phyloP scores from a whole-genome alignment of 805 yeast genomes.

The Candida bentonensis region DNA sequence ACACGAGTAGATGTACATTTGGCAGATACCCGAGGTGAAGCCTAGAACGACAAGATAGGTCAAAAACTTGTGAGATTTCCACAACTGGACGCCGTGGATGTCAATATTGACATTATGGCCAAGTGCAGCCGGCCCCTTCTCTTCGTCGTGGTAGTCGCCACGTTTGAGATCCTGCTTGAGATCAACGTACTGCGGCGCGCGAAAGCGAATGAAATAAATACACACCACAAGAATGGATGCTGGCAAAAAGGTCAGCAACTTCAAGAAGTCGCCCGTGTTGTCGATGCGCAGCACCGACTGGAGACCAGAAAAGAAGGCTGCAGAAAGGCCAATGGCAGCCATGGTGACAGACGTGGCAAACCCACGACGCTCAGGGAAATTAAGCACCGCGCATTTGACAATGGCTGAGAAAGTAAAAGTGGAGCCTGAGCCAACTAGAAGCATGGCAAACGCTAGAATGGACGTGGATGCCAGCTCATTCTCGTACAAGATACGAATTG shows the following conservation, averaged over 20 bases:
- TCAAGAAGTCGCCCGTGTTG: slow-evolving; percentile 41
- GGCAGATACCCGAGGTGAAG: slow-evolving; percentile 51
- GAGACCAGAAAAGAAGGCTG: slow-evolving; percentile 42
- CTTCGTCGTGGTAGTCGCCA: background rate
- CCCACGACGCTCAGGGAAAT: slow-evolving; percentile 54
- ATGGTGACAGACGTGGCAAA: slow-evolving; percentile 64
- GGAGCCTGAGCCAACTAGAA: slow-evolving; percentile 53
- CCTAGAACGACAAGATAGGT: slow-evolving; percentile 37
- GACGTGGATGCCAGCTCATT: slow-evolving; percentile 22
- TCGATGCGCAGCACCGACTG: slow-evolving; percentile 34
- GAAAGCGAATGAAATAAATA: slow-evolving; percentile 6
- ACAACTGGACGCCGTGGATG: slow-evolving; percentile 11
- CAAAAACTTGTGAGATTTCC: slow-evolving; percentile 31
- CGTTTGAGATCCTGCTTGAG: background rate
- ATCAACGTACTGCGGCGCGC: slow-evolving; percentile 6
- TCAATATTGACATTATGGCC: slow-evolving; percentile 1
- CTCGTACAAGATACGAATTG: slow-evolving; percentile 38
- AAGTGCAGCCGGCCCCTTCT: background rate
- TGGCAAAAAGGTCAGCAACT: slow-evolving; percentile 28
- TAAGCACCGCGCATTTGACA: slow-evolving; percentile 60
- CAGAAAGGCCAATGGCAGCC: slow-evolving; percentile 63
- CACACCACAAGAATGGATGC: slow-evolving; percentile 32
- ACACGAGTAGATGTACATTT: slow-evolving; percentile 59
- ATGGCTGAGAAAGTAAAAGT: slow-evolving; percentile 51
- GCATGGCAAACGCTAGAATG: slow-evolving; percentile 31